Evolutionary conservation across 2,329 filamentous ascomycete genomes (phyloP).

Genomic region (Metarhizium robertsii): DNA sequence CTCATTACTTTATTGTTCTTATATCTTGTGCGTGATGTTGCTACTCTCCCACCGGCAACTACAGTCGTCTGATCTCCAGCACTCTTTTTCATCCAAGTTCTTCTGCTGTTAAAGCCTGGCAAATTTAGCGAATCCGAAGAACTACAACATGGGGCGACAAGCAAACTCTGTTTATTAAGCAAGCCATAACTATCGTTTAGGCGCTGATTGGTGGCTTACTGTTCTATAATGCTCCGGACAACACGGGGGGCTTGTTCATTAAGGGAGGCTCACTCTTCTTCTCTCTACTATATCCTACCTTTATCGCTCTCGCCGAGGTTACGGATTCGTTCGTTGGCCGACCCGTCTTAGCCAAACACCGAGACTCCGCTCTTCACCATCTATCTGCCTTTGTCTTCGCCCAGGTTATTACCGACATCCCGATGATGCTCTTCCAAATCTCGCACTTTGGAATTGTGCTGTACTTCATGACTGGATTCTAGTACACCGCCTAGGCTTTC

Average conservation of each 20-base stretch:
- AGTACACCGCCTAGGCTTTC: constrained; percentile 40
- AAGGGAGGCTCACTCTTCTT: constrained; percentile 58
- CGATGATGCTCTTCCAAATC: constrained; percentile 49
- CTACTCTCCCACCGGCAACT: background rate
- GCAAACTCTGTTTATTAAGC: constrained; percentile 53
- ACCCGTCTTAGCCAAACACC: constrained; percentile 49
- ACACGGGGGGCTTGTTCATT: constrained; percentile 51
- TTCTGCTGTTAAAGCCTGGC: background rate
- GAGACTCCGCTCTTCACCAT: constrained; percentile 48
- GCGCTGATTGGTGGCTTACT: constrained; percentile 56
- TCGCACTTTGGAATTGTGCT: constrained; percentile 46
- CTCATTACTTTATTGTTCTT: background rate
- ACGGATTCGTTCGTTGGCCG: constrained; percentile 52
- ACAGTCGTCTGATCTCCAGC: background rate
- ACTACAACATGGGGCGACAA: constrained; percentile 41
- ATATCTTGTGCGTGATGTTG: background rate
- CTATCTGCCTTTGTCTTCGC: constrained; percentile 51
- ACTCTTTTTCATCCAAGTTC: background rate
- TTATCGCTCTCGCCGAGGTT: constrained; percentile 55
- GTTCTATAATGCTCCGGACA: constrained; percentile 54
- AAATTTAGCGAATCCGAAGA: background rate
- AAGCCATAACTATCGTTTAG: constrained; percentile 45
- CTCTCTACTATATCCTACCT: constrained; percentile 37
- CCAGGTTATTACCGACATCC: constrained; percentile 43
- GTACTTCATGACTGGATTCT: constrained; percentile 56